Evolutionary conservation across 2,329 filamentous ascomycete genomes (phyloP).

Genomic region (Fusarium luffae): DNA sequence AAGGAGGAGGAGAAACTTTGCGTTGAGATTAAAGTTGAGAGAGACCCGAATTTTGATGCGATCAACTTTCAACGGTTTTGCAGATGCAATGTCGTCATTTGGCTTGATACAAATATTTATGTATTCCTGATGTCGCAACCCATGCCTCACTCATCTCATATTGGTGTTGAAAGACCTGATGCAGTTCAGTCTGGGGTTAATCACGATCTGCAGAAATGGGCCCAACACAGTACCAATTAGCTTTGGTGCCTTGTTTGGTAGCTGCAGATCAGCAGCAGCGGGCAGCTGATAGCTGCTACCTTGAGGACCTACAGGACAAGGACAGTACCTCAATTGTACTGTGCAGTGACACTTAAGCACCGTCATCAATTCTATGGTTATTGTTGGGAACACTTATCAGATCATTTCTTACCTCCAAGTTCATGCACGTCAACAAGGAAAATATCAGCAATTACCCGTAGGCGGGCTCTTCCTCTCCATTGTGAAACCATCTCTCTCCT

Average conservation of each 20-base stretch:
- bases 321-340: neutral
- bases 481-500: neutral
- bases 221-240: conserved; percentile 20
- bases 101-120: neutral
- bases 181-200: conserved; percentile 19
- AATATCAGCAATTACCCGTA: conserved; percentile 10
- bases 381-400: neutral
- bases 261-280: conserved; percentile 14
- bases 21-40: neutral
- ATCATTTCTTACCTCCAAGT: neutral
- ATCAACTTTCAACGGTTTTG: neutral
- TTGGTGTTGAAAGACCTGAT: conserved; percentile 14
- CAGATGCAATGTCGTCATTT: neutral
- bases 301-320: neutral
- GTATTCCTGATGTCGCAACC: neutral
- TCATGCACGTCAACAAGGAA: conserved; percentile 9
- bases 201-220: conserved; percentile 28
- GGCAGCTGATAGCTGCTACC: neutral
- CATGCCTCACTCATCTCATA: neutral
- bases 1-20: neutral
- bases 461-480: neutral
- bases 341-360: neutral
- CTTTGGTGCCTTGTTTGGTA: conserved; percentile 25
- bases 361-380: neutral
- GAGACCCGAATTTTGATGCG: neutral